Conservation (phyloP, 192 early-diverging fungal genomes). For the Pilobolus umbonatus region DNA sequence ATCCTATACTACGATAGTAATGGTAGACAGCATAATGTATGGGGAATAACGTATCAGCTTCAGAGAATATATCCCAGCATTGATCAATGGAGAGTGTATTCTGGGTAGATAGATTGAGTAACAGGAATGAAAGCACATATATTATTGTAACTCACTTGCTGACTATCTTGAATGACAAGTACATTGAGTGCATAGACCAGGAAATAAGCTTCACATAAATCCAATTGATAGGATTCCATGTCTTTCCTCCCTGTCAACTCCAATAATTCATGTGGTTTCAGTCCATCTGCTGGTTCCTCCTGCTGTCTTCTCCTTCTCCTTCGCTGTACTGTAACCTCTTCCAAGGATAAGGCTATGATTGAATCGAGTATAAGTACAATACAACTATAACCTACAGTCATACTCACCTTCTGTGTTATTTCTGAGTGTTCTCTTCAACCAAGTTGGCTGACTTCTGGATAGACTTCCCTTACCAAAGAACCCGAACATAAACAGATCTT, state of each 20-base stretch:
- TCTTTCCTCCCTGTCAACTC: conserved; percentile 5
- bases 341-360: conserved; percentile 24
- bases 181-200: conserved; percentile 54
- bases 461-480: conserved; percentile 45
- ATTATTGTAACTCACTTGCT: background rate
- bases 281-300: background rate
- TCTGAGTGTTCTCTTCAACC: conserved; percentile 37
- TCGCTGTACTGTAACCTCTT: conserved; percentile 38
- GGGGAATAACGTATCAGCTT: conserved; percentile 36
- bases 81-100: background rate
- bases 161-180: conserved; percentile 37
- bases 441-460: conserved; percentile 77
- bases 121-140: too few relatives aligned
- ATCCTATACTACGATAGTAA: conserved; percentile 74
- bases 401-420: background rate
- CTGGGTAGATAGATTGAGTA: conserved; percentile 1
- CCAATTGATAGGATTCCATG: conserved; percentile 66
- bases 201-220: conserved; percentile 71
- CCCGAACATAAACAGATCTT: conserved; percentile 38
- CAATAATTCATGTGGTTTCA: background rate
- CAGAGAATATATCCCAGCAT: conserved; percentile 7
- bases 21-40: conserved; percentile 75
- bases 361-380: too few relatives aligned
- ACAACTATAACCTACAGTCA: too few relatives aligned
- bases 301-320: conserved; percentile 14